Conservation (phyloP, 140 eudicot genomes). For the Ambrosia hybrid region DNA sequence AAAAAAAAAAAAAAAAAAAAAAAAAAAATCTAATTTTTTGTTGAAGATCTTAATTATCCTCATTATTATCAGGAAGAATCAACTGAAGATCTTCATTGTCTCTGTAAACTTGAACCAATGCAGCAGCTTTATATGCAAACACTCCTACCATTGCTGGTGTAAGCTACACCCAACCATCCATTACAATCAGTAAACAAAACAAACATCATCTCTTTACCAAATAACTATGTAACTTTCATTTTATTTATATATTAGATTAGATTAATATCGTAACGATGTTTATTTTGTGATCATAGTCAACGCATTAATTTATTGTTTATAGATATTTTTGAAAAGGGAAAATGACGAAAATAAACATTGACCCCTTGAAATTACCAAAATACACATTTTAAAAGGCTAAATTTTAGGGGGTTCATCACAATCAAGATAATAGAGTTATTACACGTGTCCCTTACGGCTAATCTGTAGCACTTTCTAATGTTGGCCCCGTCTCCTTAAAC, state of each 20-base stretch:
- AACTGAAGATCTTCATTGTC: conserved; percentile 91
- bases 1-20: no score
- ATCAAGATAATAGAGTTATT: no score
- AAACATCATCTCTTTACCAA: conserved; percentile 9
- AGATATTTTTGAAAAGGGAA: no score
- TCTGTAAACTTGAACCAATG: conserved; percentile 92
- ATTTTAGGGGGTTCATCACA: no score
- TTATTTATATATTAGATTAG: background rate
- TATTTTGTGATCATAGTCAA: background rate
- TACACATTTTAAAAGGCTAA: no score
- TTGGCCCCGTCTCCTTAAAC: no score
- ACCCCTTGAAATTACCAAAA: no score
- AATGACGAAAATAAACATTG: no score
- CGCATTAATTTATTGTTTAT: background rate
- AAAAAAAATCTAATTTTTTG: background rate
- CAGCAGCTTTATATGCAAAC: conserved; percentile 97
- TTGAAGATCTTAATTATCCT: conserved; percentile 22
- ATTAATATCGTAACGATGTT: background rate
- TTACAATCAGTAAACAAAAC: conserved; percentile 1
- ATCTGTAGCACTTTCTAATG: no score
- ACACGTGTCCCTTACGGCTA: no score
- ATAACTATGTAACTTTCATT: background rate
- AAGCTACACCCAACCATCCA: conserved; percentile 47
- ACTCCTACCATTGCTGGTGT: conserved; percentile 91
- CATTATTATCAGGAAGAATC: conserved; percentile 63